These are phyloP conservation scores for Glarea lozoyensis DNA, from an alignment of 495 filamentous ascomycete species.

Conservation along the genomic window DNA sequence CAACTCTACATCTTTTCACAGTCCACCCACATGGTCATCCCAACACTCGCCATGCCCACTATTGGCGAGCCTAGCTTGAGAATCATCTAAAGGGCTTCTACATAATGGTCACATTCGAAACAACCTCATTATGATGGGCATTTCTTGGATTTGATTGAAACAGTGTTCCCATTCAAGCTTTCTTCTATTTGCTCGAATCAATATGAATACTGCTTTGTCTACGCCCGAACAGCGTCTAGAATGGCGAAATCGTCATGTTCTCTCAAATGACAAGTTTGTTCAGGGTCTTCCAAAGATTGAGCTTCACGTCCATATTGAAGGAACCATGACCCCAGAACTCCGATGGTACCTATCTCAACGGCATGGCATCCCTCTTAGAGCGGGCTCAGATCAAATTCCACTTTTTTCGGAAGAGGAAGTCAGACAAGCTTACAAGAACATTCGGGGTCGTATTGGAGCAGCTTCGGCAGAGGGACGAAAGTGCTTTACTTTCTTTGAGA, in stretches of 20 bases:
- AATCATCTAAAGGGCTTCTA: too few relatives aligned
- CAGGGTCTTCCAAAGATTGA: slow-evolving; percentile 57
- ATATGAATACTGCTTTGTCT: too few relatives aligned
- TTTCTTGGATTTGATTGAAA: too few relatives aligned
- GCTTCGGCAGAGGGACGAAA: not conserved
- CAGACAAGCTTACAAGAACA: slow-evolving; percentile 1
- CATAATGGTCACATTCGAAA: too few relatives aligned
- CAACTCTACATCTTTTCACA: too few relatives aligned
- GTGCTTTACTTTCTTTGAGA: slow-evolving; percentile 45
- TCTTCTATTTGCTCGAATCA: too few relatives aligned
- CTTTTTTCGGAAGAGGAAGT: not conserved
- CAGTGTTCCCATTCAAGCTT: too few relatives aligned
- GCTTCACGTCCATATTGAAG: slow-evolving; percentile 71
- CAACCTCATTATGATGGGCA: too few relatives aligned
- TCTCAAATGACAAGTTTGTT: slow-evolving; percentile 4
- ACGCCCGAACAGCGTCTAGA: not conserved
- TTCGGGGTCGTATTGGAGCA: slow-evolving; percentile 1
- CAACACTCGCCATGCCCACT: too few relatives aligned
- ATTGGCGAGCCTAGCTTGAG: too few relatives aligned
- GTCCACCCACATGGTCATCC: too few relatives aligned
- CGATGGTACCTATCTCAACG: slow-evolving; percentile 57
- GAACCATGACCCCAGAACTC: slow-evolving; percentile 55
- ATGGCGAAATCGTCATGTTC: not conserved
- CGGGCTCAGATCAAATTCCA: not conserved
- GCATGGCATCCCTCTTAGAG: slow-evolving; percentile 48